Evolutionary conservation across 257 asterid species (phyloP), one percentile per base, ranked within the genome.

Genomic region (Datura wrightii): DNA sequence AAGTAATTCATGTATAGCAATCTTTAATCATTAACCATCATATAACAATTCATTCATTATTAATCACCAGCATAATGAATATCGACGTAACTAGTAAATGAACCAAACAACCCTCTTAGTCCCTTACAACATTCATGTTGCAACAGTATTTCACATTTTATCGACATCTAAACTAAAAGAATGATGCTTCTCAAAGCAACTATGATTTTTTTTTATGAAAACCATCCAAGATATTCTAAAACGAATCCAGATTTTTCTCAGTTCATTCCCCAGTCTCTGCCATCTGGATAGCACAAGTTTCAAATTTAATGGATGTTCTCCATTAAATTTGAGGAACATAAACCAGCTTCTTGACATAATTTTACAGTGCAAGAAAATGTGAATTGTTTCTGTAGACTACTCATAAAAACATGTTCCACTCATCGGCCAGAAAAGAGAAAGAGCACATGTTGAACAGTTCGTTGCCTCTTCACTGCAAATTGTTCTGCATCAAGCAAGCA

Each of bases 151-250:
- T 69, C 79, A 16, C 53, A 69, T 70, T 14, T 15, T 70, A 44
- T 70, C 36, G 8, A 70, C 79, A 70, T 70, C 55, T 41, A 16
- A 70, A 42, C 55, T 42, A 37, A 8, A 70, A 70, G 79, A 70
- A 41, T 41, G 54, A 18, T 70, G 54, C 79, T 70, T 31, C 79
- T 70, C 79, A 70, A 69, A 42, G 54, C 1, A 18, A 8, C 14
- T 67, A 67, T 7, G 52, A 15, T 66, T 37, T 16, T 34, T 10
- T 4, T 70, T 70, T 37, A 42, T 41, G 79, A 3, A 42, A 70
- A 42, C 37, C 16, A 9, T 18, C 79, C 54, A 39, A 70, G 3
- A 4, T 39, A 70, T 42, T 18, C 54, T 24, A 9, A 70, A 70
- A 70, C 18, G 16, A 15, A 70, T 70, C 7, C 79, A 70, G 52